Base-by-base conservation (phyloP, 306 rosid species). In the Fragaria vesca region DNA sequence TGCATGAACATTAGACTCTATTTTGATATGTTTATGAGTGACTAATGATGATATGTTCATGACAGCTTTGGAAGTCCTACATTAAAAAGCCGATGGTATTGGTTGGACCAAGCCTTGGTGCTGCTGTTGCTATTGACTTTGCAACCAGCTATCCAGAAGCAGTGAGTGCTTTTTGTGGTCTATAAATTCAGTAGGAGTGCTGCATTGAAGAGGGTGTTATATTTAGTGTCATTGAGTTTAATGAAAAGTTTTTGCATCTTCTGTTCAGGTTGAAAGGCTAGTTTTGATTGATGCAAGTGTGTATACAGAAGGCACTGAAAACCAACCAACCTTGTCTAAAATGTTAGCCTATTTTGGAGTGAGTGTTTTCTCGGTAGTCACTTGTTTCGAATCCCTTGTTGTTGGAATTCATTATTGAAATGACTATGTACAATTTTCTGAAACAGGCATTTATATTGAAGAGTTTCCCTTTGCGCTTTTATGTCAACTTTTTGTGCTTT, bases 31-130 rank as follows among this genome's bases (percentile, higher is more conserved):
- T 68, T 45, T 34, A 54, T 32, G 17, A 43, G 17, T 28, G n/a
- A 42, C 82, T 77, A 72, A 80, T 24, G 42, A 62, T 73, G 70
- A 76, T 32, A 61, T 76, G 36, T 73, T 45, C 66, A 24, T 28
- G 36, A 80, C 91, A 95, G 97, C 89, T 95, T 84, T 95, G 97
- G 98, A 88, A 87, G 67, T 87, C 90, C 66, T 80, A 88, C 85
- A 89, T 95, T 47, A 83, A 83, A 81, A 95, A 79, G 80, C 97
- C 97, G 47, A 92, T 95, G 93, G 83, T 92, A 81, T 75, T 95
- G 81, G 91, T 95, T 75, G 97, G 98, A 87, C 97, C 97, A 74
- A 92, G 97, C 92, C 97, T 95, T 58, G 98, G 97, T 65, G 93
- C 98, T 83, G 97, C 98, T 57, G 90, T 95, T 71, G 98, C 98